These are phyloP conservation scores for Theobroma cacao DNA, from an alignment of 345 rosid species.

Conservation along the genomic window DNA sequence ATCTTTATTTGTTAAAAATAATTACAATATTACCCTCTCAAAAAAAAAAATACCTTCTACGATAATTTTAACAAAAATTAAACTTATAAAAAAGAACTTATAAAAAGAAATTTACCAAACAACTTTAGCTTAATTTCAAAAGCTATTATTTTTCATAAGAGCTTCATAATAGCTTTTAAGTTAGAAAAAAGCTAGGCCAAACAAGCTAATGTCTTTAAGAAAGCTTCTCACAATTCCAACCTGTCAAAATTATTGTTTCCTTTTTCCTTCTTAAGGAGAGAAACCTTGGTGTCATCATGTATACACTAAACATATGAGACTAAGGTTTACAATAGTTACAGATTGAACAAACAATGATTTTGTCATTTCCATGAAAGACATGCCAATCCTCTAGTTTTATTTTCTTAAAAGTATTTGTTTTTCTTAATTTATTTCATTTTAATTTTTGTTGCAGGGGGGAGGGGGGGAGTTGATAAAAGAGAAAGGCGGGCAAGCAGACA, in stretches of 20 bases:
- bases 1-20: too few relatives aligned
- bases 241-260: background rate
- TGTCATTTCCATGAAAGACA: background rate
- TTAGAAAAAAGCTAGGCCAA: too few relatives aligned
- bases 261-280: background rate
- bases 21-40: too few relatives aligned
- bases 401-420: background rate
- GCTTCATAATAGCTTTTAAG: too few relatives aligned
- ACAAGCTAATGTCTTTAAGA: background rate
- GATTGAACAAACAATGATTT: background rate
- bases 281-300: slow-evolving; percentile 5
- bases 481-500: background rate
- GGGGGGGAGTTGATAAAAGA: background rate
- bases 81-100: too few relatives aligned
- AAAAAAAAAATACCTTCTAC: too few relatives aligned
- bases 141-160: too few relatives aligned
- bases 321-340: background rate
- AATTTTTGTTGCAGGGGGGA: background rate
- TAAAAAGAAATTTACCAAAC: too few relatives aligned
- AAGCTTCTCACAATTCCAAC: background rate
- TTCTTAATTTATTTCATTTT: background rate
- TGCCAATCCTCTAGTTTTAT: background rate
- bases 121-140: too few relatives aligned
- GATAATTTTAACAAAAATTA: too few relatives aligned
- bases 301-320: background rate